Base-by-base conservation (phyloP, 2,329 filamentous ascomycete genomes). In the Bimuria novae-zelandiae region DNA sequence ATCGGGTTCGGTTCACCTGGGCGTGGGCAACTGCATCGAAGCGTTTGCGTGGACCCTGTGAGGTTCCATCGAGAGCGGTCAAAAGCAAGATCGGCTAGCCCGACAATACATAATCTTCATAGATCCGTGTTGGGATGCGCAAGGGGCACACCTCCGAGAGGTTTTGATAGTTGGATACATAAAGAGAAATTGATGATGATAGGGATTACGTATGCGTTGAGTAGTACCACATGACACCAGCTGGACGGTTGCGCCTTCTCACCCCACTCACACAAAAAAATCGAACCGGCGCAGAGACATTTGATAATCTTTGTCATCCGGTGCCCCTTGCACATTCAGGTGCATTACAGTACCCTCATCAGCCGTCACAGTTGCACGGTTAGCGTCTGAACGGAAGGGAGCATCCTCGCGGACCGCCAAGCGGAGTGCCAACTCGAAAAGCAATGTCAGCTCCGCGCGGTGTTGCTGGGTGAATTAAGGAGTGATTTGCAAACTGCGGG, bases 311-410 rank as follows among this genome's bases (percentile, higher is more conserved):
- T 56, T 49, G 60, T 62, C 57, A 54, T 56, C 54, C 57, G 54
- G 53, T 61, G 54, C 52, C 56, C 61, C 56, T 63, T 56, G 58
- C 60, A 54, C 52, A 48, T 59, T 42, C 25, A 50, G 57, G 54
- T 60, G 61, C 57, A 58, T 60, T 50, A 51, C 6, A 10, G 10
- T 27, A 10, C n/a, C n/a, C n/a, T 52, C 42, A 51, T 50, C 33
- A 30, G 49, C 60, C 57, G 59, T 64, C 61, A 65, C 60, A 53
- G 63, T 70, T 63, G 60, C 68, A 70, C 65, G 55, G 57, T 65
- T 68, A 68, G 67, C 61, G 67, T 56, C 61, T 57, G 52, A 49
- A 41, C 49, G 46, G 49, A 49, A 58, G 58, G 56, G 58, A 55
- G 55, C 46, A 55, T 40, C 57, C 54, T 55, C 30, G 50, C 46